Percentiles rank a stretch among this genome's conserved stretches.
These are phyloP conservation scores for Teratosphaeria gauchensis DNA, from an alignment of 2,329 filamentous ascomycete species.

Conservation along the genomic window DNA sequence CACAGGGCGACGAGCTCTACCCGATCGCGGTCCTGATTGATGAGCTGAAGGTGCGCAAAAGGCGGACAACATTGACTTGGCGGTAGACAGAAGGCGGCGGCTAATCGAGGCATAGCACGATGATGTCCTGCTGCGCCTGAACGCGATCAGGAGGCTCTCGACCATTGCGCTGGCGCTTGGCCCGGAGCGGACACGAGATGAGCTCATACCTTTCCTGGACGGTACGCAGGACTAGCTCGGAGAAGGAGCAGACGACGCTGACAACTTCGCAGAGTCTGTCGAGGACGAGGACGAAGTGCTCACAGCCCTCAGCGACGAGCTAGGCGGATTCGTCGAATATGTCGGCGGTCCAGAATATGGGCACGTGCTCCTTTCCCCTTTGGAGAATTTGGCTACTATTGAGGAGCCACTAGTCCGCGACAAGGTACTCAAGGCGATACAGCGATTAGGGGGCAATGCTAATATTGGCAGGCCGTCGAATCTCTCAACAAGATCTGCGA, in stretches of 20 bases:
- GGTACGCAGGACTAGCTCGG: slow-evolving; percentile 51
- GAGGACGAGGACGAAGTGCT: slow-evolving; percentile 98
- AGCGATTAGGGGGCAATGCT: not conserved
- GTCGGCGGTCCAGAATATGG: slow-evolving; percentile 89
- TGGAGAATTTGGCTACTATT: slow-evolving; percentile 97
- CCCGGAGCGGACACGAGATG: slow-evolving; percentile 91
- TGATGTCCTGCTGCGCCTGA: slow-evolving; percentile 93
- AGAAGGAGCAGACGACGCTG: not conserved
- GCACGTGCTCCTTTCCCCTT: slow-evolving; percentile 89
- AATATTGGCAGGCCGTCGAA: slow-evolving; percentile 68
- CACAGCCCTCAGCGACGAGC: slow-evolving; percentile 91
- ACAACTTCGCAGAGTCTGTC: slow-evolving; percentile 67
- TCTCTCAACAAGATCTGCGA: slow-evolving; percentile 98
- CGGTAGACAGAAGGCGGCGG: not conserved
- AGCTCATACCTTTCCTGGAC: slow-evolving; percentile 97
- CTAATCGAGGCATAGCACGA: slow-evolving; percentile 60
- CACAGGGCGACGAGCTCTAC: slow-evolving; percentile 96
- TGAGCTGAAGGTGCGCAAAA: slow-evolving; percentile 77
- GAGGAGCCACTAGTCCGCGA: slow-evolving; percentile 96
- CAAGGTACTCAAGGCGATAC: slow-evolving; percentile 55
- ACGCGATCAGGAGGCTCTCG: slow-evolving; percentile 94
- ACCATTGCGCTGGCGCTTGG: slow-evolving; percentile 96
- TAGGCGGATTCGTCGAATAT: slow-evolving; percentile 94
- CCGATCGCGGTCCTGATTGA: slow-evolving; percentile 99
- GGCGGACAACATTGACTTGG: not conserved